Evolutionary conservation across 306 rosid species (phyloP), one percentile per base, ranked within the genome.

Genomic region (Medicago truncatula): DNA sequence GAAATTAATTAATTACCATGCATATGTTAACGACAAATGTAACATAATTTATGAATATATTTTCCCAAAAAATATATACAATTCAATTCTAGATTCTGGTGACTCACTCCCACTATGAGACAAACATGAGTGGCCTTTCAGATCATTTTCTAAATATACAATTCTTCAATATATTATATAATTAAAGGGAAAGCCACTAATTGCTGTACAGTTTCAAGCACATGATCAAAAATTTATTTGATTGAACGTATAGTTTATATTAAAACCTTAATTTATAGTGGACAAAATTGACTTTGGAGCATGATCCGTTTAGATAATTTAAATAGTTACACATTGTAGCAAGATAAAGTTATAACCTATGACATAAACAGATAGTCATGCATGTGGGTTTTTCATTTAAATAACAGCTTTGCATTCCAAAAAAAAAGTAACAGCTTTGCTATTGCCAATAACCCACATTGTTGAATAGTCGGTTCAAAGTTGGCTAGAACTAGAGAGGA

Each of bases 281-380:
- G 85, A 78, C 63, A 77, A 49, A 50, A n/a, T 49, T 82, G 82
- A 82, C 85, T 82, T 71, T 63, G 13, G 50, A 49, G 38, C 57
- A 73, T 52, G 40, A 47, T 58, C 9, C 8, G 54, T 18, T 41
- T 82, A 67, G 63, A 77, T 72, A 52, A 52, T 71, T 70, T 72
- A 36, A 38, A 61, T 12, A 40, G 52, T 43, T 31, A 18, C 60
- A 25, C 10, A 41, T 31, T 16, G 8, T 52, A 52, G 20, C n/a
- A 13, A 61, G 56, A 78, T 34, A 20, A 36, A 76, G 50, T 13
- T 57, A 15, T 59, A n/a, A n/a, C 18, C 0, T 4, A 59, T 59
- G 17, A 59, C 65, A 58, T 58, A 57, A 57, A 49, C 18, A 1
- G 15, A 3, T 3, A 16, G 50, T 44, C 52, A 61, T 3, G 9